Base-by-base conservation (phyloP, 2,329 filamentous ascomycete genomes). In the Ophiocordyceps robertsii region DNA sequence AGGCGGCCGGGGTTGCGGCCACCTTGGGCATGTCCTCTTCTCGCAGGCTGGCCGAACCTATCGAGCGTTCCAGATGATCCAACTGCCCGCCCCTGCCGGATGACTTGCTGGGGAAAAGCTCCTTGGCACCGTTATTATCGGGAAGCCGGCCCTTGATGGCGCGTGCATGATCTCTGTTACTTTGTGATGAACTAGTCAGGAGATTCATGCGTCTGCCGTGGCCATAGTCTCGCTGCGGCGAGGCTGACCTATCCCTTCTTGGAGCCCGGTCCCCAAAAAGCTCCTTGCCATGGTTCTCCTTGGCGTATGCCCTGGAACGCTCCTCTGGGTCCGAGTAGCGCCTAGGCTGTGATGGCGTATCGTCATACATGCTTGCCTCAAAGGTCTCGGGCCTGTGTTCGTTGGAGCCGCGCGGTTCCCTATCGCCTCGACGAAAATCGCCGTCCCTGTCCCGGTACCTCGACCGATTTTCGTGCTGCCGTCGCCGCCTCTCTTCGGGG, bases 291-390 rank as follows among this genome's bases (percentile, higher is more conserved):
- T 62, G 61, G 47, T 75, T 77, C 35, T 59, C 57, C 4, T 51
- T 47, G 4, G 57, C 48, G 29, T 55, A 56, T 7, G 59, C 58
- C 7, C 51, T 52, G 17, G 48, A 45, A 4, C 51, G 54, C 16
- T 60, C 61, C 9, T 51, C 52, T 10, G 44, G 45, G 14, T 51
- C 53, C 4, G 55, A 58, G 31, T 53, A 42, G 17, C 48, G 47
- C 40, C 55, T 50, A 39, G 52, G 49, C n/a, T 42, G 48, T 30
- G 54, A 40, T 2, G 53, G 44, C 10, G 62, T 74, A 53, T 94
- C 87, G 49, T 92, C 87, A 60, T 93, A 94, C 68, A 95, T 82
- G 53, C 76, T 84, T 31, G 80, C 83, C 52, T 84, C 78, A 51
- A 87, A 90, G 0, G 66, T 62, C 45, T 69, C 66, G 31, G 73